Evolutionary conservation across 1,284 basidiomycete species (phyloP).

Genomic region (Serendipita sp.): DNA sequence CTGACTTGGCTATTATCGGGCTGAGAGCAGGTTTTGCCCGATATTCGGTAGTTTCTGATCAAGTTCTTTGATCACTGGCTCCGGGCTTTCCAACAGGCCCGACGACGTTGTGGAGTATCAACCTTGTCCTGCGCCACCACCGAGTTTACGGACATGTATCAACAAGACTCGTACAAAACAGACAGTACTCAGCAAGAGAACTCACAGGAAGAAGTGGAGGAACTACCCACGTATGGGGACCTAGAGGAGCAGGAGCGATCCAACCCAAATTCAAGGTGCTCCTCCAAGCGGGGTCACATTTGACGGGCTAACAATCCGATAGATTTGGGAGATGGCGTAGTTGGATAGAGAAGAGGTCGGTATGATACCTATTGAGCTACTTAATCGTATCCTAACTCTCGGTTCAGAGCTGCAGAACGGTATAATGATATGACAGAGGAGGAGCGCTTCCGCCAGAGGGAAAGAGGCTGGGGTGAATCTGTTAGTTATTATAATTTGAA

Average conservation of each 20-base stretch:
- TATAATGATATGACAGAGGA: constrained; percentile 50
- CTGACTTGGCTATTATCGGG: no score
- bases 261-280: constrained; percentile 52
- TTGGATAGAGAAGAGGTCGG: constrained; percentile 73
- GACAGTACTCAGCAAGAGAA: constrained; percentile 31
- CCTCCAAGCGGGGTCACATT: neutral
- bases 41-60: no score
- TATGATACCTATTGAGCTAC: neutral
- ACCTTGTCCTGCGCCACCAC: no score
- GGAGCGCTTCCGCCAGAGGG: constrained; percentile 39
- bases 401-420: constrained; percentile 58
- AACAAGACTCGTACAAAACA: no score
- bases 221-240: constrained; percentile 62
- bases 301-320: neutral
- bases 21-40: no score
- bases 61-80: no score
- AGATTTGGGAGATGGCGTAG: constrained; percentile 71
- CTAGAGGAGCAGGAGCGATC: constrained; percentile 47
- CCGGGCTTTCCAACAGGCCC: no score
- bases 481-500: constrained; percentile 20
- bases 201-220: constrained; percentile 42
- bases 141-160: no score
- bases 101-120: no score
- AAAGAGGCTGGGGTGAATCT: constrained; percentile 48
- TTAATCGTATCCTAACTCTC: neutral